phyloP scores from a whole-genome alignment of 2,329 filamentous ascomycete genomes.

The Pseudogymnoascus sp. region DNA sequence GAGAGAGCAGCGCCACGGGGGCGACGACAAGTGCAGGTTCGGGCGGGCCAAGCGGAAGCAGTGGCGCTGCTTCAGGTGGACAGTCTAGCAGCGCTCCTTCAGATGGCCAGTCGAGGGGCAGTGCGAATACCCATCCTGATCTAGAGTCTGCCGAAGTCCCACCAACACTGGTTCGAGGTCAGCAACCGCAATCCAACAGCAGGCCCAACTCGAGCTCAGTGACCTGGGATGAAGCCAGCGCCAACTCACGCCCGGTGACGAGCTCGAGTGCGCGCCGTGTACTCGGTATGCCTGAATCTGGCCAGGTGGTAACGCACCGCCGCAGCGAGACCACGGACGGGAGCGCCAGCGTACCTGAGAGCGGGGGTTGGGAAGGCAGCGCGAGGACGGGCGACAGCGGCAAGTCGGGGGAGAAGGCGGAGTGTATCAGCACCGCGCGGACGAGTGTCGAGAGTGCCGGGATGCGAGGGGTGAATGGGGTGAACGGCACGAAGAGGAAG shows the following conservation, averaged over 20 bases:
- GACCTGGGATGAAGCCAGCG: slow-evolving; percentile 39
- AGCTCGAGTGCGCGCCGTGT: not conserved
- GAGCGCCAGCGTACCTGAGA: not conserved
- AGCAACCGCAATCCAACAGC: slow-evolving; percentile 23
- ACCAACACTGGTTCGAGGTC: slow-evolving; percentile 10
- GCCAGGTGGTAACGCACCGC: slow-evolving; percentile 37
- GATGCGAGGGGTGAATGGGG: not conserved
- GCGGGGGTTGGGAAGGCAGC: not conserved
- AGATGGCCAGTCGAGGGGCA: not conserved
- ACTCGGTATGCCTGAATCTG: not conserved
- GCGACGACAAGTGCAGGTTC: slow-evolving; percentile 6
- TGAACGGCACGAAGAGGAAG: not conserved
- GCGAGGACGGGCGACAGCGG: not conserved
- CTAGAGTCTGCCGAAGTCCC: not conserved
- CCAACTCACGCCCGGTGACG: slow-evolving; percentile 38
- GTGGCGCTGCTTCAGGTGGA: not conserved
- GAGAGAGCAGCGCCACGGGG: slow-evolving; percentile 19
- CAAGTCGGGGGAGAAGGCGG: not conserved
- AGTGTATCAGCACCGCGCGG: not conserved
- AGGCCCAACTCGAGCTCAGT: slow-evolving; percentile 28
- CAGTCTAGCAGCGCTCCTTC: not conserved
- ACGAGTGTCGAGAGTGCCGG: not conserved
- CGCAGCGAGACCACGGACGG: slow-evolving; percentile 33
- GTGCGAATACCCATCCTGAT: not conserved
- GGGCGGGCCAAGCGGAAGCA: not conserved